phyloP scores from a whole-genome alignment of 108 stramenopile species.

The Pseudonitzschia multistriata region DNA sequence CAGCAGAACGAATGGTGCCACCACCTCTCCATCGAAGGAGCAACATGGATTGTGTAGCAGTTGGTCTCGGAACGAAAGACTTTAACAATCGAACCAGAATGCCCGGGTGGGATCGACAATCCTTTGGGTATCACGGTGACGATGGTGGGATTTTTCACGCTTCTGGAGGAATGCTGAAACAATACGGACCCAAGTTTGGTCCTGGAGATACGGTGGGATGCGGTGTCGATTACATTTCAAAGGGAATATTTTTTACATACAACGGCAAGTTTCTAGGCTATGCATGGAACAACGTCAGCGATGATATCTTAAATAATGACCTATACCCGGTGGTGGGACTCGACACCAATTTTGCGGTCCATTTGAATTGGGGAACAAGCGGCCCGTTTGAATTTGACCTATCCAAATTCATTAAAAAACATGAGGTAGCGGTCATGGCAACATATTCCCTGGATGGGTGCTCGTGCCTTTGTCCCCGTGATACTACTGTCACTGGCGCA shows the following conservation, averaged over 20 bases:
- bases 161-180: constrained; percentile 60
- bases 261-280: constrained; percentile 87
- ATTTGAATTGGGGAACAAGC: constrained; percentile 58
- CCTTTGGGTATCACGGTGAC: constrained; percentile 83
- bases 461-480: background rate
- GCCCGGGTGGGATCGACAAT: constrained; percentile 81
- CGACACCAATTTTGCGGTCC: constrained; percentile 61
- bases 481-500: background rate
- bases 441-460: constrained; percentile 18
- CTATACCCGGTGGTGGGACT: constrained; percentile 81
- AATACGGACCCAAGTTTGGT: constrained; percentile 71
- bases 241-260: constrained; percentile 75
- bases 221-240: constrained; percentile 63
- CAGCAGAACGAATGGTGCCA: background rate
- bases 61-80: constrained; percentile 56
- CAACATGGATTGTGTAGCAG: constrained; percentile 63
- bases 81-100: constrained; percentile 56
- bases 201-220: constrained; percentile 86
- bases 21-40: background rate
- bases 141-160: constrained; percentile 81
- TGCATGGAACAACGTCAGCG: constrained; percentile 48
- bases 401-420: constrained; percentile 23
- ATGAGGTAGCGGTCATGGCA: constrained; percentile 16
- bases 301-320: constrained; percentile 42
- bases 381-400: constrained; percentile 69